A percentile compares a stretch with the other conserved stretches of the same genome.
Conservation (phyloP, 2,329 filamentous ascomycete species). For the Fusarium annulatum region DNA sequence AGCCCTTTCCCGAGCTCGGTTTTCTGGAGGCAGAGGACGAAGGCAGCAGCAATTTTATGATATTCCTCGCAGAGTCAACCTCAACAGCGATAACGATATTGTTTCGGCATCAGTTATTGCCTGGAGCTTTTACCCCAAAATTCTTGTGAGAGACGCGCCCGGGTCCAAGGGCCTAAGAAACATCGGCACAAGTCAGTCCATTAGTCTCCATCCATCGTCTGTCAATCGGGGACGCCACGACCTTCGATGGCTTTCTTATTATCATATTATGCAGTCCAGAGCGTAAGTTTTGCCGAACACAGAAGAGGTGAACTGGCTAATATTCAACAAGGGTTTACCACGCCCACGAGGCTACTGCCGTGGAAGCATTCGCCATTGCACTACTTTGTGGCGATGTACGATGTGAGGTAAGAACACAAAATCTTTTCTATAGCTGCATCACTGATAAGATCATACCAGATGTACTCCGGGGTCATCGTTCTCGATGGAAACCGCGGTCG, state of each 20-base stretch:
- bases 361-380: slow-evolving; percentile 84
- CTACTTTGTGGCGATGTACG: slow-evolving; percentile 90
- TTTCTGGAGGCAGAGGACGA: slow-evolving; percentile 61
- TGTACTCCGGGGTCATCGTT: slow-evolving; percentile 87
- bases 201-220: slow-evolving; percentile 87
- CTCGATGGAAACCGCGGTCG: slow-evolving; percentile 89
- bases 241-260: slow-evolving; percentile 89
- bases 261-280: slow-evolving; percentile 96
- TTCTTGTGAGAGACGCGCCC: slow-evolving; percentile 80
- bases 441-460: slow-evolving; percentile 55
- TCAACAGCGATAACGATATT: slow-evolving; percentile 82
- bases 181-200: slow-evolving; percentile 89
- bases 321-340: slow-evolving; percentile 75
- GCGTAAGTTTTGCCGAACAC: slow-evolving; percentile 61
- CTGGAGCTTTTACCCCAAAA: slow-evolving; percentile 95
- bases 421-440: background rate
- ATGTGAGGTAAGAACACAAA: slow-evolving; percentile 72
- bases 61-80: slow-evolving; percentile 79
- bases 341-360: slow-evolving; percentile 86
- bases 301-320: slow-evolving; percentile 15
- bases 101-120: slow-evolving; percentile 85
- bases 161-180: slow-evolving; percentile 85
- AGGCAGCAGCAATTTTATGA: slow-evolving; percentile 81
- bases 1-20: slow-evolving; percentile 75
- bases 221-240: slow-evolving; percentile 81